Base-by-base conservation (phyloP, 208 protist genomes). In the Acanthamoeba lenticulata region DNA sequence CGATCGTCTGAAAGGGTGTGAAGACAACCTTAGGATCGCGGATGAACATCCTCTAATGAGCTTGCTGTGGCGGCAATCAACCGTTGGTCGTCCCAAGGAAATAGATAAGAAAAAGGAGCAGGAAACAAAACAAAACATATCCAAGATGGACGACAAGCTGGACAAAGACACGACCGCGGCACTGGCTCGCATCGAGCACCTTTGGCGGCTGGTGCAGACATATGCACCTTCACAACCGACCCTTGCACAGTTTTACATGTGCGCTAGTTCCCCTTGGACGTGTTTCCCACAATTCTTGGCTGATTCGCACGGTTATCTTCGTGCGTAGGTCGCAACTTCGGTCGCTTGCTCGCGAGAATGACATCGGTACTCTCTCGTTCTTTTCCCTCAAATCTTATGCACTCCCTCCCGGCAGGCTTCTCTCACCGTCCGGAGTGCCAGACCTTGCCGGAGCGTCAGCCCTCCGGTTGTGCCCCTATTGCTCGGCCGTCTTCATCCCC, bases 241-340 rank as follows among this genome's bases (percentile, higher is more conserved):
- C 15, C 79, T 88, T 19, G 40, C 79, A 34, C 79, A 60, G 29
- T 88, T 88, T 60, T 88, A 88, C 47, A 60, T 60, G 79, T 88
- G 57, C 47, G 2, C 1, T 19, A n/a, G 17, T 3, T 29, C 2
- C 19, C 11, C 2, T 52, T 52, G 4, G 11, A 86, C 19, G 5
- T 40, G 38, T 74, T 40, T 74, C 38, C 52, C 11, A 60, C 15
- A 60, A 60, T 60, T 60, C 11, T 27, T 60, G 11, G 11, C 21
- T 60, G 52, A 24, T 4, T 2, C 52, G 15, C 15, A 57, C n/a
- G n/a, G n/a, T n/a, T n/a, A 4, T 21, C 15, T 4, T 11, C 15
- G 52, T 11, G 52, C 52, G 7, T 9, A 65, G 57, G 57, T 65
- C 57, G 0, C 27, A 65, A n/a, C 34, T 65, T 9, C 57, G 57